Evolutionary conservation across 768 basidiomycete species (phyloP).

Genomic region (Calocera cornea): DNA sequence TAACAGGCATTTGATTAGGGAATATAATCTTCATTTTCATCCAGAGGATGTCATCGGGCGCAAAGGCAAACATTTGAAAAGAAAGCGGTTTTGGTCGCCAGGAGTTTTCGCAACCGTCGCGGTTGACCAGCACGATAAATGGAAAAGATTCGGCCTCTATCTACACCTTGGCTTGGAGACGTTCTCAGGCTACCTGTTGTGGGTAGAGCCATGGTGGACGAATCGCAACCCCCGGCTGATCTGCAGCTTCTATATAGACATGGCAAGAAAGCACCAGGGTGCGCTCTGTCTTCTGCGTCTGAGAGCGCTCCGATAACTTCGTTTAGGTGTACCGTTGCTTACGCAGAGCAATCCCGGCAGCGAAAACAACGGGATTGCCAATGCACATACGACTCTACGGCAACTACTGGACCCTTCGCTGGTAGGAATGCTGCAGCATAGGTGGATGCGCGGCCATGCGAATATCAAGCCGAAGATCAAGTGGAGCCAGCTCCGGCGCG

Average conservation of each 20-base stretch:
- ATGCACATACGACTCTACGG: not conserved
- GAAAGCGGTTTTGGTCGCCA: slow-evolving; percentile 28
- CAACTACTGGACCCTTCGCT: not conserved
- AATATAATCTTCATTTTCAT: not conserved
- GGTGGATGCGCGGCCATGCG: not conserved
- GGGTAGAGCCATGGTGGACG: not conserved
- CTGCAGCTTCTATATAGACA: not conserved
- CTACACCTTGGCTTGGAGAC: slow-evolving; percentile 20
- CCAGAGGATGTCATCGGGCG: slow-evolving; percentile 12
- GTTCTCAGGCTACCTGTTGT: not conserved
- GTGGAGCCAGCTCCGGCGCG: slow-evolving; percentile 12
- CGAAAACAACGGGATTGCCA: not conserved
- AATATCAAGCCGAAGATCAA: not conserved
- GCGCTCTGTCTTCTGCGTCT: slow-evolving; percentile 20
- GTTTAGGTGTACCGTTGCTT: not conserved
- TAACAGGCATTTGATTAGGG: not conserved
- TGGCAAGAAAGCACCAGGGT: slow-evolving; percentile 17
- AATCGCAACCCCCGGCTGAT: not conserved
- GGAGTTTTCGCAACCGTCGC: slow-evolving; percentile 30
- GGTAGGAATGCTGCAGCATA: not conserved
- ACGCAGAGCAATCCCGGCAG: not conserved
- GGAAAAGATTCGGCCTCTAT: slow-evolving; percentile 28
- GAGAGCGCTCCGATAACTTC: slow-evolving; percentile 17
- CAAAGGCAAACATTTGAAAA: slow-evolving; percentile 17
- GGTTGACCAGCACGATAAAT: slow-evolving; percentile 38